Conservation (phyloP, 352 stramenopile species). For the Aphanomyces astaci region DNA sequence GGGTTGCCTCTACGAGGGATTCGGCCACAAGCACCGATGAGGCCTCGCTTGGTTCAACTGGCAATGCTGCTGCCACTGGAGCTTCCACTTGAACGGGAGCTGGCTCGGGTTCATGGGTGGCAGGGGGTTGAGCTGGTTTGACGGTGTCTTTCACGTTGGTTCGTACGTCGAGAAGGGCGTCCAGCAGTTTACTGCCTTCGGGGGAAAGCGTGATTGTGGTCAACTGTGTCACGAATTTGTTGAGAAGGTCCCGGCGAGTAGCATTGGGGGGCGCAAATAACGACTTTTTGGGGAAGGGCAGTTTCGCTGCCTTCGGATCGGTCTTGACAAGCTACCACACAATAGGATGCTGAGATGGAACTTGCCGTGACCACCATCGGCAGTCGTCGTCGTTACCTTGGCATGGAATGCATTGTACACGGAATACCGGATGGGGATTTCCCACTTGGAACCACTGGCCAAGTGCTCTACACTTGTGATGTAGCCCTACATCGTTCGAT, state of each 20-base stretch:
- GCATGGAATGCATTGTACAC: constrained; percentile 16
- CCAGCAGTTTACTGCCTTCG: neutral
- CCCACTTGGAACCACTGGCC: neutral
- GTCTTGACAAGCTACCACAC: constrained; percentile 5
- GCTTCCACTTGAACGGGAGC: neutral
- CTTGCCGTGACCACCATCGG: too few relatives aligned
- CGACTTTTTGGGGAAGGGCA: constrained; percentile 14
- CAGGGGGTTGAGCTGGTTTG: neutral
- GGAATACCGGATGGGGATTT: constrained; percentile 16
- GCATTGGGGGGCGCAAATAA: constrained; percentile 18
- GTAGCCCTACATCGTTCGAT: constrained; percentile 20
- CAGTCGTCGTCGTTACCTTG: neutral
- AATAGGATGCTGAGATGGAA: neutral
- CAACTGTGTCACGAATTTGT: constrained; percentile 14
- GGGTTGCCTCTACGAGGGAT: neutral
- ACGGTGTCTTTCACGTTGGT: neutral
- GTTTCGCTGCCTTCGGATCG: neutral
- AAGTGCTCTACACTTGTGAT: constrained; percentile 7
- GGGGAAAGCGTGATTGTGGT: neutral
- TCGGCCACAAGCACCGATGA: neutral
- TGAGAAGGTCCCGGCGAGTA: constrained; percentile 4
- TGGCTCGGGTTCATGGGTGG: neutral
- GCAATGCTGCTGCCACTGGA: neutral
- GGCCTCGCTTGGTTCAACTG: too few relatives aligned
- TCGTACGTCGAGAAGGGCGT: neutral